Evolutionary conservation across 192 early-diverging fungal genomes (phyloP), one percentile per base, ranked within the genome.

Genomic region (Chytriomyces sp.): DNA sequence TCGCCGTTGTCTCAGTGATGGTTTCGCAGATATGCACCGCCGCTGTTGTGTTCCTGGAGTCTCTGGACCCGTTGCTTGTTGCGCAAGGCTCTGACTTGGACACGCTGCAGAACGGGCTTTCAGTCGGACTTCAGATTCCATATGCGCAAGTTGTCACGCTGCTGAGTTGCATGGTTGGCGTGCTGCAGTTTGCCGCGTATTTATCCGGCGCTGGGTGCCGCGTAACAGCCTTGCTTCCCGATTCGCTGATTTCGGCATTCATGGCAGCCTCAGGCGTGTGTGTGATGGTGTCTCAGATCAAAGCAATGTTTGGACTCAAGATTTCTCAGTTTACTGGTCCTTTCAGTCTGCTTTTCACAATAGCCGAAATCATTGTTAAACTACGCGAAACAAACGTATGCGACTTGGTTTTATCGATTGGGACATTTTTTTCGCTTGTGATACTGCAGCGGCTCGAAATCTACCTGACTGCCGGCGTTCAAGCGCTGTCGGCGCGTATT

Each of bases 1-100:
- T 69, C 46, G 76, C 76, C 46, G 76, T 77, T 10, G 50, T 60
- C 26, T 77, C 76, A 6, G 76, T 77, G 9, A 77, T 77, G 76
- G 76, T 77, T 61, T 67, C 76, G 6, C 65, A 77, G 47, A 43
- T 60, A 13, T 16, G 50, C 6, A 77, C 76, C 10, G 53, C 65
- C 47, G 16, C 57, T 10, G 50, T 46, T 16, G 10, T 59, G 9
- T 76, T 64, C 64, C 64, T 76, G 8, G 16, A 59, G 18, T 47
- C 18, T 10, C 23, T n/a, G 18, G 45, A 23, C 43, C 60, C 71
- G 28, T 20, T 24, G 5, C 26, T 48, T 35, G 35, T 35, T 35
- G 35, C 35, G 0, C 23, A 35, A n/a, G n/a, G 46, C 16, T n/a
- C 45, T 28, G n/a, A 28, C 2, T 45, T 57, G 16, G 53, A 57